Base-by-base conservation (phyloP, 2,329 filamentous ascomycete genomes). In the Pseudogymnoascus sp. region DNA sequence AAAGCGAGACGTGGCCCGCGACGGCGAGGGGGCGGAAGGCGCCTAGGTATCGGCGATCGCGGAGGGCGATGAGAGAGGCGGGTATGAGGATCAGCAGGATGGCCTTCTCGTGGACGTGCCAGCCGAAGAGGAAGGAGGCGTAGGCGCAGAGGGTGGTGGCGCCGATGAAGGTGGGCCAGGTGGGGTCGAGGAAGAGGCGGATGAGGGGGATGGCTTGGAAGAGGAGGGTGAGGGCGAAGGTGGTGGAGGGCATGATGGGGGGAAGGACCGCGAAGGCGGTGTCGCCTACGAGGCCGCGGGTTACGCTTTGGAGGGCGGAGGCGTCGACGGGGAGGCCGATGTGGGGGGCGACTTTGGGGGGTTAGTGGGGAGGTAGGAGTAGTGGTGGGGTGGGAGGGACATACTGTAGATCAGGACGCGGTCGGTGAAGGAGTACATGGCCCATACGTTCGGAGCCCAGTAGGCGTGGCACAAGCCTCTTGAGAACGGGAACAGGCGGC, bases 71-170 rank as follows among this genome's bases (percentile, higher is more conserved):
- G 66, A 99, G 83, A 69, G 90, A 96, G 79, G 97, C 97, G 0
- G 95, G 95, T 60, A 97, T 90, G 68, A 99, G 92, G 72, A 97
- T 89, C 19, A 97, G 84, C 21, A 99, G 83, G 64, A 99, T 90
- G 1, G 95, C 95, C 76, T 99, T 99, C 74, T 99, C 95, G 71
- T 99, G 95, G 8, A 99, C 95, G 73, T 99, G 95, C 92, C 93
- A 99, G 64, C 95, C 93, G 70, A 97, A 97, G 9, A 99, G 82
- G 78, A 99, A 99, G 0, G 93, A 97, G 0, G 93, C 90, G 73
- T 97, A 99, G 64, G 91, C 95, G 72, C 95, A 97, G 15, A 97
- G 85, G 0, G 93, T 97, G 50, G 96, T 84, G 0, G 91, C 88
- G 3, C 91, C 91, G 44, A 97, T 83, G 73, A 99, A 97, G 63